phyloP scores from a whole-genome alignment of 2,329 filamentous ascomycete genomes.

The Aureobasidium sp. region DNA sequence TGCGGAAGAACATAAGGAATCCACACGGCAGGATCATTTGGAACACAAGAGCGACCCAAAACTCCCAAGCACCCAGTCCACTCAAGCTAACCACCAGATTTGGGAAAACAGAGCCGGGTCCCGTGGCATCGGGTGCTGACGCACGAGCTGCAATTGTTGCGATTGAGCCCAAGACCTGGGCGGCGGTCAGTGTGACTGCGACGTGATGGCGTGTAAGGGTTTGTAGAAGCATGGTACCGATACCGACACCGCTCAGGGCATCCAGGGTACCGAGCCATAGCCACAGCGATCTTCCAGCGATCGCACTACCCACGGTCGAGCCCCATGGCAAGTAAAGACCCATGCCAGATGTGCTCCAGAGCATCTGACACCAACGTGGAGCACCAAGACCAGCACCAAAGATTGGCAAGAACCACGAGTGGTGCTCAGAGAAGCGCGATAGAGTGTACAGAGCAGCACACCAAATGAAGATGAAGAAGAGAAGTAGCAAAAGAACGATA shows the following conservation, averaged over 20 bases:
- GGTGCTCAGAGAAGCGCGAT: constrained; percentile 46
- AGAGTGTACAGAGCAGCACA: constrained; percentile 43
- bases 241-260: constrained; percentile 54
- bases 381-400: constrained; percentile 59
- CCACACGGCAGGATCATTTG: constrained; percentile 52
- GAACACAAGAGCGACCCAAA: constrained; percentile 51
- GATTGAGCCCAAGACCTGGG: constrained; percentile 54
- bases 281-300: constrained; percentile 52
- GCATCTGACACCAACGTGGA: constrained; percentile 59
- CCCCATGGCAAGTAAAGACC: constrained; percentile 57
- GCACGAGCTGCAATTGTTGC: constrained; percentile 54
- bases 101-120: constrained; percentile 55
- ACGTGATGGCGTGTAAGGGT: constrained; percentile 54
- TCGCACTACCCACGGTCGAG: constrained; percentile 42
- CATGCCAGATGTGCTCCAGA: constrained; percentile 54
- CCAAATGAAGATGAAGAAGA: constrained; percentile 51
- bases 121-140: constrained; percentile 51
- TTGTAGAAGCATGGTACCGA: constrained; percentile 59
- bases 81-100: constrained; percentile 48
- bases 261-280: constrained; percentile 60
- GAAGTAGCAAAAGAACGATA: constrained; percentile 47
- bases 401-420: constrained; percentile 58
- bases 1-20: constrained; percentile 48
- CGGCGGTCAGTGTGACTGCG: constrained; percentile 49
- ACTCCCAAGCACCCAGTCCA: constrained; percentile 22